Evolutionary conservation across 1,284 basidiomycete genomes (phyloP), one percentile per base, ranked within the genome.

Genomic region (Cryptococcus hybrid): DNA sequence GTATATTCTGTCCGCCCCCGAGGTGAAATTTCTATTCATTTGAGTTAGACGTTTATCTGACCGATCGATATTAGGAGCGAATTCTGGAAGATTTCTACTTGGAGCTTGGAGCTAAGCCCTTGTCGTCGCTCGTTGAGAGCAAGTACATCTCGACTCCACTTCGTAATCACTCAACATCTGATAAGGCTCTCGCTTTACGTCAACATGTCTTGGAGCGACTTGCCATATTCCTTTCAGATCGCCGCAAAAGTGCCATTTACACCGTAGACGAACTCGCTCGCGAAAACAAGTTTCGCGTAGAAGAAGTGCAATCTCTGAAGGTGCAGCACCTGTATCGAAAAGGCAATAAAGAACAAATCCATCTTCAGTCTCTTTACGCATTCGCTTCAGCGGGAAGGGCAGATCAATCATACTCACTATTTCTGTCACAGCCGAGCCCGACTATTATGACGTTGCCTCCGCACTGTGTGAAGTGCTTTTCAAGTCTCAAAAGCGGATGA

Each of bases 151-250:
- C 55, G n/a, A 40, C 53, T 11, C 53, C 57, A 30, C 11, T 36
- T 35, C 59, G 54, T 49, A 52, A 45, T 4, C 50, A 47, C 12
- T 46, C 46, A 0, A 51, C 71, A 1, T 69, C 78, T 0, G 60
- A 69, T 12, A 47, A 63, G 8, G 68, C 77, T 12, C 69, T 51
- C 2, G 56, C 60, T 1, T 56, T 71, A 5, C 66, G 72, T 9
- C 58, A 61, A 30, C 80, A 92, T 38, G 85, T 95, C 1, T 78
- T 95, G n/a, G 90, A 98, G 76, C 83, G 95, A 34, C 81, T 96
- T 11, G 91, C 92, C 0, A 81, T 99, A 38, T 98, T 98, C 80
- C 80, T 98, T 7, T 89, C 96, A 54, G 93, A 96, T 67, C 88
- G 92, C 58, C 86, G 85, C 0, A 82, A 83, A 38, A 11, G n/a